phyloP scores from a whole-genome alignment of 2,329 filamentous ascomycete species.

The Beauveria varroae region DNA sequence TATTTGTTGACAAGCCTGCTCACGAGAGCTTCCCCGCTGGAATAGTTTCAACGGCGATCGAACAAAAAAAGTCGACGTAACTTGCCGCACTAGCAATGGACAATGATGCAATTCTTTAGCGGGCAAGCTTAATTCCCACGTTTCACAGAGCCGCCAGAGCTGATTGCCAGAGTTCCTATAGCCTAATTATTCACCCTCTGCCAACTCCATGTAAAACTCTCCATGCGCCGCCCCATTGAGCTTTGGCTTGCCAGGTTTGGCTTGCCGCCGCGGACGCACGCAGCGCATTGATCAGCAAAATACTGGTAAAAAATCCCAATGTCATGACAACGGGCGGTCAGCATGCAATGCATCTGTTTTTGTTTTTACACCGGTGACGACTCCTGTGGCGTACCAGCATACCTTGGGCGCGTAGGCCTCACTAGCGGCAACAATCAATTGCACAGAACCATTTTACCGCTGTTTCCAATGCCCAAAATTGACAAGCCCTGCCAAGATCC shows the following conservation, averaged over 20 bases:
- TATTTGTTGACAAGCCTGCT: too few species aligned
- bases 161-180: not conserved
- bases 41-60: too few species aligned
- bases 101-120: not conserved
- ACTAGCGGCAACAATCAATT: not conserved
- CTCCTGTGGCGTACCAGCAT: not conserved
- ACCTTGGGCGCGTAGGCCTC: not conserved
- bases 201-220: not conserved
- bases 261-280: not conserved
- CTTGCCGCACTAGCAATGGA: not conserved
- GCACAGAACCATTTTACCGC: too few species aligned
- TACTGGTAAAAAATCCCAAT: not conserved
- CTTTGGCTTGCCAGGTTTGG: not conserved
- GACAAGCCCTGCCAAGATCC: too few species aligned
- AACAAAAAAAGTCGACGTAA: not conserved
- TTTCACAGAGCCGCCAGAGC: constrained; percentile 3
- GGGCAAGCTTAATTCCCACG: not conserved
- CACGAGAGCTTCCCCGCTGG: not conserved
- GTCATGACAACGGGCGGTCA: not conserved
- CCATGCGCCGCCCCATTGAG: not conserved
- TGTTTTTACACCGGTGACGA: too few species aligned
- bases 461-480: too few species aligned
- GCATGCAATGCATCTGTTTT: not conserved
- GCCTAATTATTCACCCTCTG: not conserved
- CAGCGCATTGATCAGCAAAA: not conserved